These are phyloP conservation scores for Colletotrichum cereale DNA, from an alignment of 2,329 filamentous ascomycete species.

Conservation along the genomic window DNA sequence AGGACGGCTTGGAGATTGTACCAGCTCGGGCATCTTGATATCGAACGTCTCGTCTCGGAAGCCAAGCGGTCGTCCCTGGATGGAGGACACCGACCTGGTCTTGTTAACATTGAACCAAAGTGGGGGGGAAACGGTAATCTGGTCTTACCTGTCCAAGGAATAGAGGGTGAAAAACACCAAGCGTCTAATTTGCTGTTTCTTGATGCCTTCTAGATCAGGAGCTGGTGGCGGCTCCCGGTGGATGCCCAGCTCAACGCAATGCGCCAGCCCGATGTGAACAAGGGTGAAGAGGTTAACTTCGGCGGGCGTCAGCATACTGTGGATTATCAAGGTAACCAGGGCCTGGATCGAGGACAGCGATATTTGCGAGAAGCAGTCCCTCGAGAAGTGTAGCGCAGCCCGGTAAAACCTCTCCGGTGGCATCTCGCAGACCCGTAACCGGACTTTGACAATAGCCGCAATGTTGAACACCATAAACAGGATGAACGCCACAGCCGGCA, in stretches of 20 bases:
- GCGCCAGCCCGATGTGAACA: constrained; percentile 51
- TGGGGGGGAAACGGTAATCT: not conserved
- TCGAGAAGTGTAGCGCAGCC: constrained; percentile 47
- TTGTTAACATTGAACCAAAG: not conserved
- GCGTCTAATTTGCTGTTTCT: constrained; percentile 40
- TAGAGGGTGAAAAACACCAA: constrained; percentile 53
- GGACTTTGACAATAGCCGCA: constrained; percentile 50
- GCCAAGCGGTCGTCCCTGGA: constrained; percentile 53
- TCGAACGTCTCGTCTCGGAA: constrained; percentile 55
- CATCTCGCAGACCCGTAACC: constrained; percentile 50
- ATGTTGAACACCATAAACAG: constrained; percentile 53
- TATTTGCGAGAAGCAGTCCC: constrained; percentile 50
- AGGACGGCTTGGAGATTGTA: not conserved
- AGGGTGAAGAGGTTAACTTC: constrained; percentile 53
- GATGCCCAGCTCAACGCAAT: constrained; percentile 53
- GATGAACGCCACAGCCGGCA: constrained; percentile 48
- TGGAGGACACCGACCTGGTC: constrained; percentile 50
- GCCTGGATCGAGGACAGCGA: constrained; percentile 50
- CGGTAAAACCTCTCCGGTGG: constrained; percentile 51
- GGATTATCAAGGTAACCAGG: constrained; percentile 47
- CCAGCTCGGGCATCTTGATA: constrained; percentile 43
- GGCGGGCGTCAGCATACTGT: constrained; percentile 50
- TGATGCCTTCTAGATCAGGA: constrained; percentile 15
- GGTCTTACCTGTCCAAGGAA: constrained; percentile 49
- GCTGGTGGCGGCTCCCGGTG: constrained; percentile 48